Conservation (phyloP, 2,329 filamentous ascomycete genomes). For the Hymenoscyphus albidus region DNA sequence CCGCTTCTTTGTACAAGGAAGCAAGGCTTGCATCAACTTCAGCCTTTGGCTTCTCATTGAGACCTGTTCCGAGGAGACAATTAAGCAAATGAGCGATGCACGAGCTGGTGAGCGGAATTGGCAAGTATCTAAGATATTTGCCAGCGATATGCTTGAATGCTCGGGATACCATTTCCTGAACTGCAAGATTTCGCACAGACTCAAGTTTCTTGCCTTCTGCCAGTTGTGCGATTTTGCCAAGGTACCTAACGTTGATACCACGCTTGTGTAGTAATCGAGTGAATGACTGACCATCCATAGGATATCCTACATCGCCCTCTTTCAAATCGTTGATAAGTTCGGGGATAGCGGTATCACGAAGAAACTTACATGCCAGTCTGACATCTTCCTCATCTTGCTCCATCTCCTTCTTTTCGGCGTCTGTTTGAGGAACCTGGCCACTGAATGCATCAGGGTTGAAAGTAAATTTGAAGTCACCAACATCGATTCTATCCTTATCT, state of each 20-base stretch:
- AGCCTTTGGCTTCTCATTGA: conserved; percentile 74
- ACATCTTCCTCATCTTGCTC: conserved; percentile 84
- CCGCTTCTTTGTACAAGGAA: conserved; percentile 73
- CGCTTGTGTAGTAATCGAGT: conserved; percentile 89
- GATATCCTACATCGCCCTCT: conserved; percentile 92
- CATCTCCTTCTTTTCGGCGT: conserved; percentile 82
- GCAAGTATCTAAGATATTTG: conserved; percentile 73
- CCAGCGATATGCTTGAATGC: conserved; percentile 91
- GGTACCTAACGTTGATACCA: conserved; percentile 93
- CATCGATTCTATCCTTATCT: conserved; percentile 66
- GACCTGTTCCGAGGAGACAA: conserved; percentile 74
- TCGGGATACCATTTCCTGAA: conserved; percentile 93
- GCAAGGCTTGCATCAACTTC: conserved; percentile 73
- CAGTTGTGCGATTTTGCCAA: conserved; percentile 76
- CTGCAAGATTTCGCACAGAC: conserved; percentile 70
- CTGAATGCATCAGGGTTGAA: conserved; percentile 96
- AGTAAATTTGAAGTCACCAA: conserved; percentile 80
- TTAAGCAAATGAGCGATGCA: conserved; percentile 87
- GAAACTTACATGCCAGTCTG: conserved; percentile 73
- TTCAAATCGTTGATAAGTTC: conserved; percentile 80
- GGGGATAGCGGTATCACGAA: conserved; percentile 76
- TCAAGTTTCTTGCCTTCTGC: conserved; percentile 68
- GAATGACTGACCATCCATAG: conserved; percentile 95
- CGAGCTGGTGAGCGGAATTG: conserved; percentile 72
- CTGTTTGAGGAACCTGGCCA: conserved; percentile 83